phyloP scores from a whole-genome alignment of 192 early-diverging fungal species.

The Backusella liffmaniae region DNA sequence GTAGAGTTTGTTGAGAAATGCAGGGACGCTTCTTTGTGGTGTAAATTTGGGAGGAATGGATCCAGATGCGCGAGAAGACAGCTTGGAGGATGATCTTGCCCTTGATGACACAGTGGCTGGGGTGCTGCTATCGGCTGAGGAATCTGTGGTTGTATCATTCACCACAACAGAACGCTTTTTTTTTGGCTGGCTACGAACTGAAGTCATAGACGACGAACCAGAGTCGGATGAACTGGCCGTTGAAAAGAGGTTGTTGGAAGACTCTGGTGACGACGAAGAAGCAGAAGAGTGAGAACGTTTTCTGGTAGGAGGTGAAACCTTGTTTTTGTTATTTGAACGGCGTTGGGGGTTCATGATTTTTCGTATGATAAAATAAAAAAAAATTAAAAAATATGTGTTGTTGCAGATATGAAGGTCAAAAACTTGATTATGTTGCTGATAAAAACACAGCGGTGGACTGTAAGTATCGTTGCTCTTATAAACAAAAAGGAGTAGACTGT shows the following conservation, averaged over 20 bases:
- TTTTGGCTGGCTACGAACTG: background rate
- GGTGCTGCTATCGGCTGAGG: background rate
- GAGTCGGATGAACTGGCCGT: conserved; percentile 19
- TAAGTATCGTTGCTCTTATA: background rate
- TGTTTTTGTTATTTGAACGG: background rate
- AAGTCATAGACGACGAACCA: conserved; percentile 18
- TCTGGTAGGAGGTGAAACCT: background rate
- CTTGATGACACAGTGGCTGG: background rate
- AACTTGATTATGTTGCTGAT: background rate
- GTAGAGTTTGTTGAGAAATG: conserved; percentile 93
- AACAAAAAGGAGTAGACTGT: background rate
- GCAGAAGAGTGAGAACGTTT: conserved; percentile 18
- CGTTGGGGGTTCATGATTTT: conserved; percentile 2
- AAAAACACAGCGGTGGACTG: background rate
- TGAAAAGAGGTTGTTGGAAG: conserved; percentile 9
- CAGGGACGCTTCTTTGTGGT: conserved; percentile 61
- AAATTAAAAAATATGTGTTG: background rate
- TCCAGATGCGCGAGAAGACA: background rate
- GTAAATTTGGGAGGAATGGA: background rate
- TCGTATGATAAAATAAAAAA: conserved; percentile 4
- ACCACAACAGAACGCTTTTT: background rate
- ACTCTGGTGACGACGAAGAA: conserved; percentile 5
- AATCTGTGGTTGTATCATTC: background rate
- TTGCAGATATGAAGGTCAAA: background rate
- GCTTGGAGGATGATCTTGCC: background rate